Evolutionary conservation across 169 alveolate genomes (phyloP), one percentile per base, ranked within the genome.

Genomic region (Plasmodium relictum): DNA sequence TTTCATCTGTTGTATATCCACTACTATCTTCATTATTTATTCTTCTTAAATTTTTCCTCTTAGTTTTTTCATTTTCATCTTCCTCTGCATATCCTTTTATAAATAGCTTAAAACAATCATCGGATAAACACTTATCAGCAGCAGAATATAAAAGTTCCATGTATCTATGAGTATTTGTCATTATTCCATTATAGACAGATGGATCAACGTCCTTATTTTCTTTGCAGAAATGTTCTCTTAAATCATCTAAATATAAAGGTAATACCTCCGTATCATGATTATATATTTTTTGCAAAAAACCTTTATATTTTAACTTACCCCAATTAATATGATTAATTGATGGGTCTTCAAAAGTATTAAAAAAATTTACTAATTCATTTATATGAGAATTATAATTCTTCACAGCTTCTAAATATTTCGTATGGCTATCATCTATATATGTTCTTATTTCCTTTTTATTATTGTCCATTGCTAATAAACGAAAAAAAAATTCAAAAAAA

Each of bases 121-220:
- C 89, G 6, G 89, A 76, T 41, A 76, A 50, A 20, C 89, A 76
- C 31, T 76, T 76, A 31, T 94, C 96, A 9, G 95, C 94, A 20
- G 96, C 95, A 0, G 95, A 78, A 76, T 92, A 94, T 52, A 94
- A 56, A 16, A 94, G 48, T 54, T 94, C 96, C 80, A 94, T 71
- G 62, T 94, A 94, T 37, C 96, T 92, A 62, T 85, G 92, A 2
- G 95, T 91, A 69, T 94, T 94, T 31, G 93, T 88, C 96, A 94
- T 94, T 7, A 94, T 44, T 2, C 96, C 96, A 76, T 94, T 94
- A 73, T 94, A 94, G 12, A 94, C 94, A 10, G 89, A 76, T 16
- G 62, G 48, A 45, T 76, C 89, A 12, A 58, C 89, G 8, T 76
- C 89, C 16, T 76, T 66, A 54, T 76, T 76, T 24, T 76, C 89